Evolutionary conservation across 2,329 filamentous ascomycete species (phyloP).

Genomic region (Colletotrichum euphorbiae): DNA sequence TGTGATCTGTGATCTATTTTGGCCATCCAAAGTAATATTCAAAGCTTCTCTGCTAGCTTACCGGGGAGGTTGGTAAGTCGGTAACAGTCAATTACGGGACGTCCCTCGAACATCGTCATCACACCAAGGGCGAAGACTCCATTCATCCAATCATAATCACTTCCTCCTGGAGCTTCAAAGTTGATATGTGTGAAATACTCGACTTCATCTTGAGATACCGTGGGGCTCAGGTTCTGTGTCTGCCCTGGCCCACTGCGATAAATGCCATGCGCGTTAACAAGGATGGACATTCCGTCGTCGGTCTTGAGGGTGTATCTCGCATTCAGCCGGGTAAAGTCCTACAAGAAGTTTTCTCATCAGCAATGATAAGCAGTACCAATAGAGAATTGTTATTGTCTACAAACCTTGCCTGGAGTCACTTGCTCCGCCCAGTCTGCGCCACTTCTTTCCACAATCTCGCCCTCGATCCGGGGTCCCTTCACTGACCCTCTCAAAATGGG

Average conservation of each 20-base stretch:
- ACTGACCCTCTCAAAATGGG: slow-evolving; percentile 42
- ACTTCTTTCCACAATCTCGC: slow-evolving; percentile 42
- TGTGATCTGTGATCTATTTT: background rate
- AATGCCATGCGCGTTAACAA: slow-evolving; percentile 41
- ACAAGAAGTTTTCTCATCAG: background rate
- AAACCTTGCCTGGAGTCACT: slow-evolving; percentile 34
- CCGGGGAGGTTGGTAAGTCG: slow-evolving; percentile 43
- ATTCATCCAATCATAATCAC: slow-evolving; percentile 43
- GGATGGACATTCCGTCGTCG: slow-evolving; percentile 40
- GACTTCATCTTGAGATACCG: slow-evolving; percentile 40
- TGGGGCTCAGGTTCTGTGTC: slow-evolving; percentile 1
- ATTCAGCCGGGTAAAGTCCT: slow-evolving; percentile 39
- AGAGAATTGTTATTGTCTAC: background rate
- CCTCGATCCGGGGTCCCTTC: slow-evolving; percentile 39
- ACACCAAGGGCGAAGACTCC: slow-evolving; percentile 40
- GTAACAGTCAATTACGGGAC: slow-evolving; percentile 43
- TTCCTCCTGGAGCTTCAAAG: slow-evolving; percentile 41
- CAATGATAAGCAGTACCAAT: background rate
- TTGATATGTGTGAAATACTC: slow-evolving; percentile 44
- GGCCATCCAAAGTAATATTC: background rate
- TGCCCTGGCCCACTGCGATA: slow-evolving; percentile 24
- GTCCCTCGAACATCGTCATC: slow-evolving; percentile 42
- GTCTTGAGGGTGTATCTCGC: slow-evolving; percentile 42
- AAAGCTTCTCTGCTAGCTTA: slow-evolving; percentile 28
- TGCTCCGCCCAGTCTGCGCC: slow-evolving; percentile 42